Base-by-base conservation (phyloP, 2,329 filamentous ascomycete genomes). In the Fusarium ramigenum region DNA sequence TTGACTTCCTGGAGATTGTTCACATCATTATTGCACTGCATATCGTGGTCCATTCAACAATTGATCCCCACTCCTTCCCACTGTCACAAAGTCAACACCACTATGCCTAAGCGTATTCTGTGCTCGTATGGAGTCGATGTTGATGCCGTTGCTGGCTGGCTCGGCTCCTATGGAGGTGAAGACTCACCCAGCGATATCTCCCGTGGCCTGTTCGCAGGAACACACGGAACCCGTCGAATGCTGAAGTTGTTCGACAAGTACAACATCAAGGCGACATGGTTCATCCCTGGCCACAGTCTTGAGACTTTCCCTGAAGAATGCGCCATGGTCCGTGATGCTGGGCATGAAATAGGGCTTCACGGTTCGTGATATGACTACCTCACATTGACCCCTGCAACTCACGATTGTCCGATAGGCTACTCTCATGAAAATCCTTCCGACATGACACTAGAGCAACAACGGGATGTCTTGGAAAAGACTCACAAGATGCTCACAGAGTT, bases 401-500 rank as follows among this genome's bases (percentile, higher is more conserved):
- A 47, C 2, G 4, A 25, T 1, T 0, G 1, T 59, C 21, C 6
- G 9, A 9, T 3, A 68, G 66, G 91, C 9, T 94, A 94, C 81
- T 90, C 87, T 0, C 92, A 94, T 76, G 92, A 94, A 78, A 94
- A 94, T 75, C 92, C 92, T 0, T 85, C 85, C 1, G 88, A 91
- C 63, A 93, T 94, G 92, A 92, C 87, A 0, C 79, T 93, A 4
- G 92, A 94, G 78, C 93, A 95, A 82, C 93, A 95, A 80, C 87
- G 87, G 19, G 92, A 93, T 64, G 91, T 95, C 21, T 86, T 96
- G 10, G 90, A 93, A 75, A 93, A 93, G 81, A 93, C 92, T 14
- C 94, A 91, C 78, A 87, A 87, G 28, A 86, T 94, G 80, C 86
- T 94, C 39, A 93, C 90, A 0, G 89, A 92, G 1, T 92, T 95